phyloP scores from a whole-genome alignment of 805 yeast species.

The Wickerhamomyces silvicola region DNA sequence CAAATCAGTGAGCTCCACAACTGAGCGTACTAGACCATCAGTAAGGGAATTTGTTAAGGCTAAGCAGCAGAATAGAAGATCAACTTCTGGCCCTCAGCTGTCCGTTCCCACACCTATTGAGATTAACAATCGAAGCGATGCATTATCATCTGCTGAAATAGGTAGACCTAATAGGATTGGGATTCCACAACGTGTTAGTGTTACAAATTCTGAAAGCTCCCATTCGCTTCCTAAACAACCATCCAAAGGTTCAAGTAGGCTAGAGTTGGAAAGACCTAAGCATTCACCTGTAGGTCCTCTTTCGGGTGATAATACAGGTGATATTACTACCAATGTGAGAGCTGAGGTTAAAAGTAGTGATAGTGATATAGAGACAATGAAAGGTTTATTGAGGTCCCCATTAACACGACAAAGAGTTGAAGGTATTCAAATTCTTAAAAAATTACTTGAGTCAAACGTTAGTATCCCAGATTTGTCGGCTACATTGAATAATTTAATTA shows the following conservation, averaged over 20 bases:
- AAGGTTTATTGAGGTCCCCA: slow-evolving; percentile 14
- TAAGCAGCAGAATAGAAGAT: slow-evolving; percentile 34
- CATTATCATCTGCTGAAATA: slow-evolving; percentile 8
- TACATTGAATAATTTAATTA: slow-evolving; percentile 16
- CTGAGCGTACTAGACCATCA: slow-evolving; percentile 34
- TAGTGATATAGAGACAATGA: slow-evolving; percentile 5
- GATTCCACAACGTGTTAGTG: slow-evolving; percentile 17
- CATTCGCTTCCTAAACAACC: slow-evolving; percentile 11
- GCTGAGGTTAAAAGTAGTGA: not conserved
- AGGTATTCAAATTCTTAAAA: slow-evolving; percentile 14
- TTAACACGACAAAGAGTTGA: slow-evolving; percentile 19
- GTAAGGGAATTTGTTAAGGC: slow-evolving; percentile 41
- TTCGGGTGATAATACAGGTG: not conserved
- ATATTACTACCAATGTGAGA: not conserved
- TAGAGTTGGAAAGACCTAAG: slow-evolving; percentile 5
- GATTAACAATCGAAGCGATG: slow-evolving; percentile 1
- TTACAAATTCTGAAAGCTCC: slow-evolving; percentile 11
- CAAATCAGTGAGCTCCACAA: slow-evolving; percentile 7
- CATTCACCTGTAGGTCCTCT: slow-evolving; percentile 1
- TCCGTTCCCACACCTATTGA: slow-evolving; percentile 10
- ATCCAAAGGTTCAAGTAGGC: slow-evolving; percentile 13
- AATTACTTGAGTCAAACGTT: not conserved
- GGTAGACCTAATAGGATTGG: slow-evolving; percentile 21
- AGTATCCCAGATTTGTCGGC: slow-evolving; percentile 12
- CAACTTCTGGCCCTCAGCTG: slow-evolving; percentile 28